phyloP scores from a whole-genome alignment of 441 rosid genomes.

The Pelargonium fulgidum region DNA sequence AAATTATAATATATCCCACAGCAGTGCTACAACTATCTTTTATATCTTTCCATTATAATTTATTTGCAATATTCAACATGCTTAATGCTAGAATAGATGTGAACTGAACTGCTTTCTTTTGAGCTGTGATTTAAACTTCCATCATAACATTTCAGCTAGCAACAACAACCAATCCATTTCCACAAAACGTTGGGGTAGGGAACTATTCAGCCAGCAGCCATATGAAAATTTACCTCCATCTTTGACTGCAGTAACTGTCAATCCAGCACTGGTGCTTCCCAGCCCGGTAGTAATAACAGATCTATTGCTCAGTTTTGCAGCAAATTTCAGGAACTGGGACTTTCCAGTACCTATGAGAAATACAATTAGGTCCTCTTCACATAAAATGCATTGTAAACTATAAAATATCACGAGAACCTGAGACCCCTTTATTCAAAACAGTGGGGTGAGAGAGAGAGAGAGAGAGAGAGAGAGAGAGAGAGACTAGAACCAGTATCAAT shows the following conservation, averaged over 20 bases:
- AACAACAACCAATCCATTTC: neutral
- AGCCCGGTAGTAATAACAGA: constrained; percentile 92
- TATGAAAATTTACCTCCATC: constrained; percentile 62
- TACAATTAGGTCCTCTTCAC: constrained; percentile 1
- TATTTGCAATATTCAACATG: neutral
- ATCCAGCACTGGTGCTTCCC: constrained; percentile 98
- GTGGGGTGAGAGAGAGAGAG: neutral
- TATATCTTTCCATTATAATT: constrained; percentile 6
- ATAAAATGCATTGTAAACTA: constrained; percentile 6
- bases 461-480: neutral
- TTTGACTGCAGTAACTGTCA: constrained; percentile 97
- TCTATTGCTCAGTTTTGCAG: constrained; percentile 87
- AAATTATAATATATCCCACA: neutral
- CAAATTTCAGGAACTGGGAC: constrained; percentile 95
- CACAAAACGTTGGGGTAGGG: too few relatives aligned
- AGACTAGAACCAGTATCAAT: neutral
- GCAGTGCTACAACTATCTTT: neutral
- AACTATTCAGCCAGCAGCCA: neutral
- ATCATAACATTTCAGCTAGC: neutral
- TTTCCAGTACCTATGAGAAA: constrained; percentile 77
- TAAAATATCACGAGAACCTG: neutral
- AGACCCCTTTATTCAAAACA: neutral
- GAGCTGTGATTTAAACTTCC: neutral
- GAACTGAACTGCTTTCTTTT: neutral
- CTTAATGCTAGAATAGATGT: neutral